A percentile compares a stretch with the other conserved stretches of the same genome.
Conservation (phyloP, 129 eudicot species). For the Erigeron canadensis region DNA sequence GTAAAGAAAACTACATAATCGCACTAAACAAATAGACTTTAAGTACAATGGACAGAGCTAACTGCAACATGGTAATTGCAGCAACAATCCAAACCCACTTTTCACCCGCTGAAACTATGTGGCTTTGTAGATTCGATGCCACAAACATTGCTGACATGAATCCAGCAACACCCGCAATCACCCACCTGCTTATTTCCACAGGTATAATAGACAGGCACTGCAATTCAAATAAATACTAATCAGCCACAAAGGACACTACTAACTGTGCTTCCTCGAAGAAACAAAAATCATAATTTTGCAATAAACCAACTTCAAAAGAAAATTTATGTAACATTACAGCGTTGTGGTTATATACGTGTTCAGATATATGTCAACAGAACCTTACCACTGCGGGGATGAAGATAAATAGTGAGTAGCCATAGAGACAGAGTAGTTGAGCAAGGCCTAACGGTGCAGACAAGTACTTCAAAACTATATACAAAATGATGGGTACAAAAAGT, state of each 20-base stretch:
- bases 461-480: constrained; percentile 1
- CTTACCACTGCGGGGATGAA: constrained; percentile 13
- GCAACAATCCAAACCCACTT: constrained; percentile 2
- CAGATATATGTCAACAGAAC: not conserved
- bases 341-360: not conserved
- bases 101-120: constrained; percentile 12
- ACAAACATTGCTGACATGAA: constrained; percentile 16
- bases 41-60: constrained; percentile 17
- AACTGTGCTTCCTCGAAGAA: not conserved
- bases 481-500: constrained; percentile 5
- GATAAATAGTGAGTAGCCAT: constrained; percentile 6
- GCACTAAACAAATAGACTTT: constrained; percentile 4
- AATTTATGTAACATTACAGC: not conserved
- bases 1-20: constrained; percentile 15
- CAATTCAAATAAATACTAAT: not conserved
- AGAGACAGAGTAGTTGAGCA: constrained; percentile 10
- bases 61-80: constrained; percentile 6
- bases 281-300: not conserved
- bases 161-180: constrained; percentile 7
- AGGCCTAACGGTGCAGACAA: constrained; percentile 15
- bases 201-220: constrained; percentile 10
- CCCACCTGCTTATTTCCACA: constrained; percentile 17
- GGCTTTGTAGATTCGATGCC: constrained; percentile 7
- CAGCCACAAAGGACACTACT: not conserved
- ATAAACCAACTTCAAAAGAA: not conserved